Base-by-base conservation (phyloP, 192 early-diverging fungal species). In the Coemansia sp. region DNA sequence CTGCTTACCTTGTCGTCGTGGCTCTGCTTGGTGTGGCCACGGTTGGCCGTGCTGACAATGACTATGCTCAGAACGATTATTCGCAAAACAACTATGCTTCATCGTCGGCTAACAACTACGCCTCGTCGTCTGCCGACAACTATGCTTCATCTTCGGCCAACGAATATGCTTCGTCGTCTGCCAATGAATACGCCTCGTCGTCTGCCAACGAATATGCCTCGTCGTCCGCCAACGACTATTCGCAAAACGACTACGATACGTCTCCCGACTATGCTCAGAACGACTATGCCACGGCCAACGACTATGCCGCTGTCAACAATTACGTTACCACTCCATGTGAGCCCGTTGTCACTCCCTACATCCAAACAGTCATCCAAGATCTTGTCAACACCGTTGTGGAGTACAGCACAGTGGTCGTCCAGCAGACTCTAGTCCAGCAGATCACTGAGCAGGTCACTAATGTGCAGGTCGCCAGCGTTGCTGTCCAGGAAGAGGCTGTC, bases 301-400 rank as follows among this genome's bases (percentile, higher is more conserved):
- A 65, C 53, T 58, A 72, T 31, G 62, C 62, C 27, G 27, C 27
- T 24, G 49, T 53, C 39, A 49, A 69, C 33, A 24, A 70, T 52
- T 67, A 70, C 58, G 64, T 69, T 5, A 74, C 72, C 13, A 76
- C 79, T 5, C 71, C 80, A 5, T 71, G 71, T 62, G 65, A 70
- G 62, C 50, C 71, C 39, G 65, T 74, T 1, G 80, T 74, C 18
- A 82, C 75, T 11, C 78, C 78, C 0, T 47, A 55, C 7, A 24
- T 78, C 68, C 73, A 83, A 64, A 83, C 81, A 2, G 73, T 78
- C 3, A 47, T 83, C 38, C 46, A 75, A 34, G 75, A 83, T 31
- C 43, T 83, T 18, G 73, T 75, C 22, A 73, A 83, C 68, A 75
- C 76, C 0, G 50, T 83, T 12, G 41, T 78, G 31, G 34, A 78